phyloP scores from a whole-genome alignment of 2,329 filamentous ascomycete genomes.

The Sarocladium oryzae region DNA sequence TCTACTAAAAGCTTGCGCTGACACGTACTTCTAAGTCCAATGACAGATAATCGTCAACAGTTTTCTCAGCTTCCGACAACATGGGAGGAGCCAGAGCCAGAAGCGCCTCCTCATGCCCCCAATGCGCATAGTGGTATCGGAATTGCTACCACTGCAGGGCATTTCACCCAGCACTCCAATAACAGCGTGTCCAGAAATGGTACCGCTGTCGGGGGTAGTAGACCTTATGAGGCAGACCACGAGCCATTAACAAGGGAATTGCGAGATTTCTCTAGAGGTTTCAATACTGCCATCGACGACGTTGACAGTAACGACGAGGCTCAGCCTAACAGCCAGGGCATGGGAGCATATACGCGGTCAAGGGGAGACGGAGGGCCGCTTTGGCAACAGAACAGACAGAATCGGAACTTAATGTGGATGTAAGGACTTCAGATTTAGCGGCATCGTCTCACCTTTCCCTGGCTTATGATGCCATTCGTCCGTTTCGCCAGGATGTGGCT shows the following conservation, averaged over 20 bases:
- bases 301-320: conserved; percentile 1
- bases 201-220: conserved; percentile 4
- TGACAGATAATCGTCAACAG: conserved; percentile 17
- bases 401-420: conserved; percentile 14
- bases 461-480: too few relatives aligned
- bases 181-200: background rate
- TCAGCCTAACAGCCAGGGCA: conserved; percentile 6
- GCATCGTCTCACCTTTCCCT: too few relatives aligned
- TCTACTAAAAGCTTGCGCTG: conserved; percentile 11
- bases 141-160: background rate
- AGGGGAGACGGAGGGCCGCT: conserved; percentile 10
- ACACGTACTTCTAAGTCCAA: conserved; percentile 21
- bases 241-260: conserved; percentile 6
- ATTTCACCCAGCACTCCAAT: conserved; percentile 6
- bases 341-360: background rate
- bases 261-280: background rate
- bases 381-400: conserved; percentile 16
- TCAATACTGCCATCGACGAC: conserved; percentile 10
- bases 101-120: conserved; percentile 10
- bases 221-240: conserved; percentile 11
- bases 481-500: too few relatives aligned
- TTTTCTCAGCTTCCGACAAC: conserved; percentile 23
- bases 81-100: conserved; percentile 19
- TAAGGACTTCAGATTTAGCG: too few relatives aligned
- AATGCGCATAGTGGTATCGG: conserved; percentile 10